Base-by-base conservation (phyloP, 495 filamentous ascomycete genomes). In the Trichoderma gamsii region DNA sequence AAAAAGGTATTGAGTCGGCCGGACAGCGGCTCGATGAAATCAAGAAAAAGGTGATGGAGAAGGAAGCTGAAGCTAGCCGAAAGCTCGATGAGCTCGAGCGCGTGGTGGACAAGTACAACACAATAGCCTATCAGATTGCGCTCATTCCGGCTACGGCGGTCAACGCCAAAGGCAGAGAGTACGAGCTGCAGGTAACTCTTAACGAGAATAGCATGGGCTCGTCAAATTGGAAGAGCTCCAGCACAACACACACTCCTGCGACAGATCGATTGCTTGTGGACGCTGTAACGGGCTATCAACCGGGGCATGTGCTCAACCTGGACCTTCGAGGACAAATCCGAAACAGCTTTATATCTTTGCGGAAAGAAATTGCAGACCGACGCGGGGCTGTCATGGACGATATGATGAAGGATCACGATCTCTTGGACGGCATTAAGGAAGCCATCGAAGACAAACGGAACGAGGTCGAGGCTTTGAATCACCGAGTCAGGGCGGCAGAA, bases 391-490 rank as follows among this genome's bases (percentile, higher is more conserved):
- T 88, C 12, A 87, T 93, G 72, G 94, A 97, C 72, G 88, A 87
- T 51, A 93, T 97, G 78, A 88, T 97, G 82, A 92, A 92, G 67
- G 90, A 93, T 66, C 89, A 93, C 69, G 94, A 98, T 74, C 84
- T 95, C 66, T 87, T 98, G 35, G 92, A 97, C 71, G 89, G 90
- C 67, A 92, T 96, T 76, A 92, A 92, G 76, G 95, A 98, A 79
- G 92, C 91, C 27, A 91, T 98, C 79, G 92, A 96, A 71, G 95
- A 99, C 76, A 97, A 96, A 76, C 83, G 87, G 52, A 88, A 87
- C 71, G 95, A 99, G 78, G 90, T 98, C 11, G 95, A 97, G 74
- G 88, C 90, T 11, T 80, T 99, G n/a, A 89, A 92, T 69, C 93
- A 97, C 76, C 84, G 88, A 69, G 88, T 93, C 46, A 85, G 89